phyloP scores from a whole-genome alignment of 2,329 filamentous ascomycete species.

The Colletotrichum endophyticum region DNA sequence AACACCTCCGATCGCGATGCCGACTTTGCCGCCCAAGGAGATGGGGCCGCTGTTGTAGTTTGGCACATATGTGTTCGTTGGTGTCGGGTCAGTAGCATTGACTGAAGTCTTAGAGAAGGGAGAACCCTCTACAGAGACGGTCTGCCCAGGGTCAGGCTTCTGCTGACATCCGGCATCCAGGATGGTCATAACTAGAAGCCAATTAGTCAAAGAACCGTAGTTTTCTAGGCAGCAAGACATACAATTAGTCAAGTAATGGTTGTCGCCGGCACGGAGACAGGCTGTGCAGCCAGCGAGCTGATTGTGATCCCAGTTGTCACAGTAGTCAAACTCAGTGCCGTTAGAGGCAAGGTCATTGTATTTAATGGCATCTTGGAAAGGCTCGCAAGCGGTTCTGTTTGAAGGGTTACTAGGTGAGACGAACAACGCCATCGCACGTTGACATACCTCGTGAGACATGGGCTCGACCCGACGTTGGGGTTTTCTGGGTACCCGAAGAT shows the following conservation, averaged over 20 bases:
- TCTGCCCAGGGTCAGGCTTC: constrained; percentile 49
- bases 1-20: constrained; percentile 59
- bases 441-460: constrained; percentile 58
- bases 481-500: constrained; percentile 55
- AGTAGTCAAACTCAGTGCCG: constrained; percentile 57
- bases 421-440: neutral
- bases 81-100: constrained; percentile 54
- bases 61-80: constrained; percentile 41
- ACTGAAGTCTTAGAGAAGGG: constrained; percentile 55
- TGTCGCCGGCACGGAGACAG: constrained; percentile 46
- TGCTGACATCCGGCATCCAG: constrained; percentile 63
- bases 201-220: neutral
- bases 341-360: constrained; percentile 54
- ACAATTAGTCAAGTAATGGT: constrained; percentile 60
- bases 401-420: neutral
- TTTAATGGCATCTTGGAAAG: constrained; percentile 49
- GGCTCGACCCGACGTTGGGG: constrained; percentile 42
- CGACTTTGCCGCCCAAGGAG: constrained; percentile 60
- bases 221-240: constrained; percentile 23
- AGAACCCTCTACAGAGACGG: constrained; percentile 54
- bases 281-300: constrained; percentile 48
- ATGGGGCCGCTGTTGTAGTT: constrained; percentile 50
- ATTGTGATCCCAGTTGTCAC: constrained; percentile 48
- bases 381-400: constrained; percentile 56
- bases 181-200: constrained; percentile 46